A percentile compares a stretch with the other conserved stretches of the same genome.
phyloP scores from a whole-genome alignment of 805 yeast genomes.

The Candida berthetii region DNA sequence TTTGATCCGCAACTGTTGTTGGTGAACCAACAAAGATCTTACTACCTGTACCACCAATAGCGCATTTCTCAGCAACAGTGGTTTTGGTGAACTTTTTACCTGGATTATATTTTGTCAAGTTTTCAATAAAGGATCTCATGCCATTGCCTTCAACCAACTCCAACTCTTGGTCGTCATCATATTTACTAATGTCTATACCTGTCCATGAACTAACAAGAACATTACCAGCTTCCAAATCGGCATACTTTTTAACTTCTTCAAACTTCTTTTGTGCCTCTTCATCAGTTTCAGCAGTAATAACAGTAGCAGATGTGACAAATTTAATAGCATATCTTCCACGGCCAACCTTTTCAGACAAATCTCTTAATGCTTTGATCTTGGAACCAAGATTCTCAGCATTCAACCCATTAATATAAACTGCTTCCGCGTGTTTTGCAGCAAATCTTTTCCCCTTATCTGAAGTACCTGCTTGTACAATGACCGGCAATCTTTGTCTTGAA shows the following conservation, averaged over 20 bases:
- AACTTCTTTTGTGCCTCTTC: conserved; percentile 30
- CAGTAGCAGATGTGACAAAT: conserved; percentile 26
- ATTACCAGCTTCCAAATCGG: conserved; percentile 31
- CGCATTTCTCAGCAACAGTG: conserved; percentile 19
- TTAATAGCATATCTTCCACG: conserved; percentile 28
- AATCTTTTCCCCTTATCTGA: conserved; percentile 28
- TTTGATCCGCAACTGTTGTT: conserved; percentile 31
- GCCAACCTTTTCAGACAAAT: conserved; percentile 22
- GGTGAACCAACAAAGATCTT: conserved; percentile 26
- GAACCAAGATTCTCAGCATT: conserved; percentile 21
- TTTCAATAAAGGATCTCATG: conserved; percentile 20
- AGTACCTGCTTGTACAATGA: conserved; percentile 34
- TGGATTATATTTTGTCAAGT: conserved; percentile 22
- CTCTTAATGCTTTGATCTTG: conserved; percentile 17
- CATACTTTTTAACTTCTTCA: conserved; percentile 21
- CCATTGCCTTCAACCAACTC: conserved; percentile 21
- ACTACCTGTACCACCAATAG: conserved; percentile 20
- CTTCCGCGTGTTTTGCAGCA: conserved; percentile 35
- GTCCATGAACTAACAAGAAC: conserved; percentile 36
- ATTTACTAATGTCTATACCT: conserved; percentile 30
- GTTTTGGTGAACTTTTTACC: conserved; percentile 15
- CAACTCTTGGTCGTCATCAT: conserved; percentile 26
- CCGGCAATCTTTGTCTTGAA: conserved; percentile 32
- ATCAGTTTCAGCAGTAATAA: conserved; percentile 29
- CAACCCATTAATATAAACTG: conserved; percentile 25